Base-by-base conservation (phyloP, 805 yeast species). In the Lipomyces japonicus region DNA sequence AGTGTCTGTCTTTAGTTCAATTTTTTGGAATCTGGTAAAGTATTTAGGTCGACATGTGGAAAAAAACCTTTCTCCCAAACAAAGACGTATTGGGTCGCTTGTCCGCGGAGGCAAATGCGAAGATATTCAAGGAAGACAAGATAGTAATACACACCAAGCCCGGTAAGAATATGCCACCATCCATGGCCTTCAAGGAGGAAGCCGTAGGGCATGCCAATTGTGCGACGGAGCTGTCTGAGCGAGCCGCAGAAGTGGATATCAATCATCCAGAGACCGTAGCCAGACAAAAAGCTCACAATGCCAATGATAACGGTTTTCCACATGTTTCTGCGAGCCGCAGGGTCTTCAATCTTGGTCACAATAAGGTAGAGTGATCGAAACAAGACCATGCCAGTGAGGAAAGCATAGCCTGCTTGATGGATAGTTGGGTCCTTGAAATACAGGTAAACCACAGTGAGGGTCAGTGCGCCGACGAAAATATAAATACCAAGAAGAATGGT, bases 171-270 rank as follows among this genome's bases (percentile, higher is more conserved):
- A 65, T 91, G 97, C 97, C 97, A 91, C 97, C 97, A 91, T 22
- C 95, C 96, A 63, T 91, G 97, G 25, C 95, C 84, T 67, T 91
- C 97, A 31, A 91, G 72, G 2, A 91, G 58, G 53, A 88, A 77
- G 1, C 97, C 97, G 46, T 83, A 77, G 1, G 97, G 97, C 70
- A 84, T 76, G 2, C 97, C 95, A 12, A 81, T 66, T 3, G 69
- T 59, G 51, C 93, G 76, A 66, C 96, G 77, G 14, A 78, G 62
- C 4, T 67, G 52, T 35, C 81, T 75, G 67, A 86, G 81, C 22
- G 67, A 65, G 14, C 71, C 59, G 66, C 97, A 91, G 49, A 84
- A 76, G 57, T 86, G 85, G 50, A 86, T 87, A 66, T 91, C 97
- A 60, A 87, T 66, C 64, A 88, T 88, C 97, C 97, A 91, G 50